phyloP scores from a whole-genome alignment of 1,284 basidiomycete genomes.

The Vanrija sp. region DNA sequence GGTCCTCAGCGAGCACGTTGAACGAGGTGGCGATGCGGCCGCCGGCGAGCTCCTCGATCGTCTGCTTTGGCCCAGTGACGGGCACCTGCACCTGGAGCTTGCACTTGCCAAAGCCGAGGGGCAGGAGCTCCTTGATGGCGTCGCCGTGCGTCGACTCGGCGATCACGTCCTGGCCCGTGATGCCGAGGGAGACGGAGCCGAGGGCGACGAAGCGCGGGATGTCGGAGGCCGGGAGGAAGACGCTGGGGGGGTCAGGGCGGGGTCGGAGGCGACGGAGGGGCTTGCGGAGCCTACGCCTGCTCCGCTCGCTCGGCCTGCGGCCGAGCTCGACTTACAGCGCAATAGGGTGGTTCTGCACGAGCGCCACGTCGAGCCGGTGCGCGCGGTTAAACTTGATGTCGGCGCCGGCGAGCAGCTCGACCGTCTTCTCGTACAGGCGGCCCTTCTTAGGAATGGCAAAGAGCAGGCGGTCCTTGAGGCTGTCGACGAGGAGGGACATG shows the following conservation, averaged over 20 bases:
- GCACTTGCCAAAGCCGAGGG: slow-evolving; percentile 92
- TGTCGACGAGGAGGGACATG: slow-evolving; percentile 54
- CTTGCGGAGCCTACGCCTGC: background rate
- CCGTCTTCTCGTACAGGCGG: slow-evolving; percentile 86
- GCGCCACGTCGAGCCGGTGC: slow-evolving; percentile 83
- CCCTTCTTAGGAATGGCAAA: slow-evolving; percentile 99
- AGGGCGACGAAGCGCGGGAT: slow-evolving; percentile 99
- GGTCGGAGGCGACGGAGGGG: too few relatives aligned
- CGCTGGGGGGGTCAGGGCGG: slow-evolving; percentile 55
- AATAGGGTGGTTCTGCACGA: slow-evolving; percentile 88
- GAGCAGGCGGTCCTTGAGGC: slow-evolving; percentile 67
- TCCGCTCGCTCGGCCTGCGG: background rate
- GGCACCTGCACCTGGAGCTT: slow-evolving; percentile 92
- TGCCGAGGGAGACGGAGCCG: slow-evolving; percentile 68
- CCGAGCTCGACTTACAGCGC: slow-evolving; percentile 62
- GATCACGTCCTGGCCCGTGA: slow-evolving; percentile 90
- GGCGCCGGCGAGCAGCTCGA: slow-evolving; percentile 80
- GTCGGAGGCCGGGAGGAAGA: slow-evolving; percentile 95
- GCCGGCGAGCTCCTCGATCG: slow-evolving; percentile 75
- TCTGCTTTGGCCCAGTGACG: slow-evolving; percentile 65
- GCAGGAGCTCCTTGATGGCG: slow-evolving; percentile 73
- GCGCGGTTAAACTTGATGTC: slow-evolving; percentile 94
- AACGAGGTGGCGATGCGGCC: slow-evolving; percentile 93
- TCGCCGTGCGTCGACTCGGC: slow-evolving; percentile 77
- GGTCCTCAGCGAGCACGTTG: slow-evolving; percentile 74